These are phyloP conservation scores for Zoysia pacifica DNA, from an alignment of 176 grass and related monocot genomes.

Conservation along the genomic window DNA sequence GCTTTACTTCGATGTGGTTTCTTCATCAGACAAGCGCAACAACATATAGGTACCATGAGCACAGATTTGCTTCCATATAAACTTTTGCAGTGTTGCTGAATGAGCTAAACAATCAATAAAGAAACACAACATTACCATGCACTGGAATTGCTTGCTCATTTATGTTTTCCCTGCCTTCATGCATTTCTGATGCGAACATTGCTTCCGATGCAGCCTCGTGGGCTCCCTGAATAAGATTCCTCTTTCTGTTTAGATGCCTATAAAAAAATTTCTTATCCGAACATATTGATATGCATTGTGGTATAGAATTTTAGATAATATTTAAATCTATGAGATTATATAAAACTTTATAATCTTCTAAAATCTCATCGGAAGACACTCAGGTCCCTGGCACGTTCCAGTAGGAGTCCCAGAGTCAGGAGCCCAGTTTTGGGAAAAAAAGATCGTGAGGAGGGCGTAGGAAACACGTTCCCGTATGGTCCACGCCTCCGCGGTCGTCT, in stretches of 20 bases:
- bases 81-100: neutral
- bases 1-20: conserved; percentile 99
- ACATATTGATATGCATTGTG: too few relatives aligned
- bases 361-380: too few relatives aligned
- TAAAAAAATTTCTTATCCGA: too few relatives aligned
- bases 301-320: too few relatives aligned
- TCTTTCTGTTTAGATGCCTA: conserved; percentile 49
- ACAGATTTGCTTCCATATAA: neutral
- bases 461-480: too few relatives aligned
- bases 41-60: conserved; percentile 71
- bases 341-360: too few relatives aligned
- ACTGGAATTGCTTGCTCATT: neutral
- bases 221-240: conserved; percentile 97
- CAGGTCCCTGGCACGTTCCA: too few relatives aligned
- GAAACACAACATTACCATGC: neutral
- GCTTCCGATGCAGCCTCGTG: conserved; percentile 65
- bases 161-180: neutral
- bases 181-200: conserved; percentile 24
- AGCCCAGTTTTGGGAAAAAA: too few relatives aligned
- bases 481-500: too few relatives aligned
- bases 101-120: neutral
- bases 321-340: too few relatives aligned
- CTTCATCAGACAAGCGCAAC: conserved; percentile 94
- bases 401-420: too few relatives aligned
- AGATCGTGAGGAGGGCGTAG: too few relatives aligned